A percentile compares a stretch with the other conserved stretches of the same genome.
phyloP scores from a whole-genome alignment of 768 basidiomycete genomes.

The Tulasnella calospora region DNA sequence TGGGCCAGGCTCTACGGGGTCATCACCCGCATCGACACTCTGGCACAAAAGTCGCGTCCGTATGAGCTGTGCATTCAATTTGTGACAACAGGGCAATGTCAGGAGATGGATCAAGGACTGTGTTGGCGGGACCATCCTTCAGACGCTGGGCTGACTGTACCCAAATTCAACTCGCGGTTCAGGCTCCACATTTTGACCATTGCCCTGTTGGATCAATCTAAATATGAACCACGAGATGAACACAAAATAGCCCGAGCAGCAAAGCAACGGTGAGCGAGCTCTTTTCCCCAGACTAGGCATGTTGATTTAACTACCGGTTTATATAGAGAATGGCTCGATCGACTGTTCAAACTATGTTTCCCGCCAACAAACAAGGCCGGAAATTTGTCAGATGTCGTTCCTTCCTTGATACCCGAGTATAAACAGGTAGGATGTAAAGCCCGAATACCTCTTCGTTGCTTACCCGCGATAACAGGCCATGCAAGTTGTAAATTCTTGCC shows the following conservation, averaged over 20 bases:
- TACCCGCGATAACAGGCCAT: neutral
- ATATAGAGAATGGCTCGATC: slow-evolving; percentile 3
- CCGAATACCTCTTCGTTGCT: neutral
- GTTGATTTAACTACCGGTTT: neutral
- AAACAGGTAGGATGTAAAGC: neutral
- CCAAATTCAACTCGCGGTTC: neutral
- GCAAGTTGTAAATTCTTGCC: neutral
- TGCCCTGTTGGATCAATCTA: neutral
- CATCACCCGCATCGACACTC: neutral
- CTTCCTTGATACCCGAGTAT: neutral
- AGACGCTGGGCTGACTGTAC: neutral
- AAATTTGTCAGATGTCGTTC: neutral
- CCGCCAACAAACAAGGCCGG: neutral
- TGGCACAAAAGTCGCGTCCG: neutral
- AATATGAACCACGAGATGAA: neutral
- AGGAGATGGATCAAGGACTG: neutral
- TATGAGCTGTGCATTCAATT: neutral
- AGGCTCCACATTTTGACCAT: neutral
- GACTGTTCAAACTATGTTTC: neutral
- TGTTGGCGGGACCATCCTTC: neutral
- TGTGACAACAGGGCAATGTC: neutral
- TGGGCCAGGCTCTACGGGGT: neutral
- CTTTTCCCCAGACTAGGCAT: neutral
- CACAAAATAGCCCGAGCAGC: neutral
- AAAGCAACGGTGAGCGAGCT: neutral